A percentile compares a stretch with the other conserved stretches of the same genome.
These are phyloP conservation scores for Oryza nivara DNA, from an alignment of 176 grass and related monocot genomes.

Conservation along the genomic window DNA sequence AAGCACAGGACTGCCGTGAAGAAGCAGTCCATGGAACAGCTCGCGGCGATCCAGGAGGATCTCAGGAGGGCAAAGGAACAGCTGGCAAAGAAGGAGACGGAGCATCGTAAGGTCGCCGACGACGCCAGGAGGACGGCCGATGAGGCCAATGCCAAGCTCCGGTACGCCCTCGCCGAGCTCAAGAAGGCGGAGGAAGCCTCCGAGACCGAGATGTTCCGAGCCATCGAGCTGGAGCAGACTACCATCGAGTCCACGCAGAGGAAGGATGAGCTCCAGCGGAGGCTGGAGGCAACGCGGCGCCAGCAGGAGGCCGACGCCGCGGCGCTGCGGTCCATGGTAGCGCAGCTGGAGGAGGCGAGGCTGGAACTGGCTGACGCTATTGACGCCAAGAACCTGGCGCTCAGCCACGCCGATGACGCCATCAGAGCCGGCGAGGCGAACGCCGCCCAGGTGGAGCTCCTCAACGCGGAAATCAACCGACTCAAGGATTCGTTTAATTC, in stretches of 20 bases:
- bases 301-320: constrained; percentile 51
- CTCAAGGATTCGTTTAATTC: constrained; percentile 51
- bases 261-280: constrained; percentile 64
- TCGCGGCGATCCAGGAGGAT: constrained; percentile 57
- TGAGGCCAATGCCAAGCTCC: constrained; percentile 66
- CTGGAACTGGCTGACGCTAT: constrained; percentile 54
- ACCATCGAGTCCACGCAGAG: constrained; percentile 58
- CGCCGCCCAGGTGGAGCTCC: constrained; percentile 55
- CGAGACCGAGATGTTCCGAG: constrained; percentile 53
- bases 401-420: constrained; percentile 58
- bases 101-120: constrained; percentile 56
- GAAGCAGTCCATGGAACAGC: constrained; percentile 51
- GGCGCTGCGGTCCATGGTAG: constrained; percentile 37
- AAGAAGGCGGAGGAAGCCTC: constrained; percentile 58
- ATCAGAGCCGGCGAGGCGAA: constrained; percentile 53
- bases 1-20: constrained; percentile 51
- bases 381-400: constrained; percentile 61
- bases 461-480: constrained; percentile 50
- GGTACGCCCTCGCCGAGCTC: constrained; percentile 42
- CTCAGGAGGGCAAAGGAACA: constrained; percentile 57
- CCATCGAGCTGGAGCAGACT: constrained; percentile 60
- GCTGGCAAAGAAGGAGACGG: constrained; percentile 54
- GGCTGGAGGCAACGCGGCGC: constrained; percentile 54
- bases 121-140: constrained; percentile 51
- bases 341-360: constrained; percentile 66